A percentile compares a stretch with the other conserved stretches of the same genome.
These are phyloP conservation scores for Chytridium lagenaria DNA, from an alignment of 371 early-diverging fungal genomes.

Conservation along the genomic window DNA sequence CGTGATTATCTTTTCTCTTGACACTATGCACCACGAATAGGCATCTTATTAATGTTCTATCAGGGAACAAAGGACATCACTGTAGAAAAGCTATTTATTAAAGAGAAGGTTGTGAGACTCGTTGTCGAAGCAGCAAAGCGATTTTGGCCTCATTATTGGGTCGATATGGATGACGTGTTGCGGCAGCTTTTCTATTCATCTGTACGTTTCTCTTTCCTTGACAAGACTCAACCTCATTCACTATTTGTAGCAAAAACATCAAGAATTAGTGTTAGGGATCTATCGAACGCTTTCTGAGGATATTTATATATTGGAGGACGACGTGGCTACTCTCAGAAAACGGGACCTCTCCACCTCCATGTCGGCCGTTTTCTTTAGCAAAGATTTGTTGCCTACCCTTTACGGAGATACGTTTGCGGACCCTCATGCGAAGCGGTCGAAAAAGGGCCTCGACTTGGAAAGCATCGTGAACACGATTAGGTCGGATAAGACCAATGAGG, in stretches of 20 bases:
- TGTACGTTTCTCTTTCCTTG: slow-evolving; percentile 5
- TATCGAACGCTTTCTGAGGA: slow-evolving; percentile 58
- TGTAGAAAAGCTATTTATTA: slow-evolving; percentile 43
- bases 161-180: slow-evolving; percentile 54
- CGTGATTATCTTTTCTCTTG: background rate
- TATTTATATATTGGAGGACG: slow-evolving; percentile 60
- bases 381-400: slow-evolving; percentile 1
- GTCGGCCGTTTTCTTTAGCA: slow-evolving; percentile 30
- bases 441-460: background rate
- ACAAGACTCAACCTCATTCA: background rate
- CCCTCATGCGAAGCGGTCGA: background rate
- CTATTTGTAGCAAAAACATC: slow-evolving; percentile 6
- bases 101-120: slow-evolving; percentile 57
- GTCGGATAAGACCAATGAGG: background rate
- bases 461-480: background rate
- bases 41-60: background rate
- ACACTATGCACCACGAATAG: background rate
- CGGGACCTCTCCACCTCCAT: slow-evolving; percentile 55
- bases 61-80: slow-evolving; percentile 1
- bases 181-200: slow-evolving; percentile 42
- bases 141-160: slow-evolving; percentile 62
- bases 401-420: background rate
- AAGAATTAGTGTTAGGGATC: slow-evolving; percentile 45
- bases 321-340: slow-evolving; percentile 55
- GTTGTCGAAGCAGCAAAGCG: slow-evolving; percentile 62